Percentiles rank a stretch among this genome's conserved stretches.
Conservation (phyloP, 768 basidiomycete species). For the Mycena vulgaris region DNA sequence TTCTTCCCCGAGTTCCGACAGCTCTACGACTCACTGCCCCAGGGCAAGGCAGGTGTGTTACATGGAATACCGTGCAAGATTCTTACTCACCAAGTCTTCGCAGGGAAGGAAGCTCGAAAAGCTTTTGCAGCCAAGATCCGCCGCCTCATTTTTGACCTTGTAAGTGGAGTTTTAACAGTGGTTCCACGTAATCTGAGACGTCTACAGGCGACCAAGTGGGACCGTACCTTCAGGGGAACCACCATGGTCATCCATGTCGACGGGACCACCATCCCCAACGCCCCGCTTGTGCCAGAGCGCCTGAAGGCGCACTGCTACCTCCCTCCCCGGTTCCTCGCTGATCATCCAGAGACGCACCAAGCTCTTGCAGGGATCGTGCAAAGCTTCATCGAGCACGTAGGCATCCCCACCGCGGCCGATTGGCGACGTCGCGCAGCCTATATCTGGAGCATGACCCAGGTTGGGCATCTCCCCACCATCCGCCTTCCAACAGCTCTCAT, state of each 20-base stretch:
- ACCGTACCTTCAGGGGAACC: background rate
- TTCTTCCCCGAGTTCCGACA: background rate
- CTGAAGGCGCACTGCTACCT: background rate
- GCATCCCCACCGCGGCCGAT: background rate
- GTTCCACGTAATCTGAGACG: background rate
- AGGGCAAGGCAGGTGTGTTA: no score
- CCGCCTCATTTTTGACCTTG: background rate
- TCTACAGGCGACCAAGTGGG: constrained; percentile 7
- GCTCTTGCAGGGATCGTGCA: background rate
- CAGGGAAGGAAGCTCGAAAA: background rate
- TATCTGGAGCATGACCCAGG: background rate
- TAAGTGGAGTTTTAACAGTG: background rate
- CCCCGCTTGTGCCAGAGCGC: background rate
- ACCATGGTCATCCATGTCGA: background rate
- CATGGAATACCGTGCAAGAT: no score
- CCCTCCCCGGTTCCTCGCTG: background rate
- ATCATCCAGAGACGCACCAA: background rate
- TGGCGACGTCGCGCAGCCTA: background rate
- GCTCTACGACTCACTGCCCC: no score
- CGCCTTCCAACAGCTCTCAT: background rate
- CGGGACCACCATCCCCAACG: background rate
- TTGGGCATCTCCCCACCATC: background rate
- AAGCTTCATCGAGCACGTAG: background rate
- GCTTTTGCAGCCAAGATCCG: background rate
- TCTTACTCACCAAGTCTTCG: no score